Evolutionary conservation across 139 green algal species (phyloP).

Genomic region (Chlorella sp.): DNA sequence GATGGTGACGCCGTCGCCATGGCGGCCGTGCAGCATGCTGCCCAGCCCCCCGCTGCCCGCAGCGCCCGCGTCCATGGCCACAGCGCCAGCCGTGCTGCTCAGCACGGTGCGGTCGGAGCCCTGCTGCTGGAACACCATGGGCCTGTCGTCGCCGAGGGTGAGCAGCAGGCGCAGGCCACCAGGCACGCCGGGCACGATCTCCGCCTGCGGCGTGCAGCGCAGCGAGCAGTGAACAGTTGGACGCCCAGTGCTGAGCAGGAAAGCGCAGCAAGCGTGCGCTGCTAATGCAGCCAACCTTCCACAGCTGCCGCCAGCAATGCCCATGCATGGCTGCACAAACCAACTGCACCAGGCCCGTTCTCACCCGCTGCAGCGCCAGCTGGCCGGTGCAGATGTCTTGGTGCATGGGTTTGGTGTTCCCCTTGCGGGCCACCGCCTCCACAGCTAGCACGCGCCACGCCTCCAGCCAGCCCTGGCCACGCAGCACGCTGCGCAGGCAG

Average conservation of each 20-base stretch:
- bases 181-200: background rate
- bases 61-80: background rate
- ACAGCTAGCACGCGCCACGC: background rate
- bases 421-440: background rate
- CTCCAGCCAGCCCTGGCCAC: background rate
- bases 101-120: background rate
- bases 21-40: background rate
- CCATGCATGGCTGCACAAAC: too few species aligned
- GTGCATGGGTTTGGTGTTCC: background rate
- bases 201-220: too few species aligned
- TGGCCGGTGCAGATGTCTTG: background rate
- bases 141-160: background rate
- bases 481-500: too few species aligned
- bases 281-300: too few species aligned
- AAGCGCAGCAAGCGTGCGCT: too few species aligned
- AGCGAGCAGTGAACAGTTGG: background rate
- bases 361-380: background rate
- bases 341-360: too few species aligned
- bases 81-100: too few species aligned
- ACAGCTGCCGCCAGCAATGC: too few species aligned
- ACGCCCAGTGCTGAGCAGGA: too few species aligned
- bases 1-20: background rate
- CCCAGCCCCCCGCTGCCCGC: background rate
- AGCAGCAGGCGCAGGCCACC: background rate
- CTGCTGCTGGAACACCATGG: background rate